Base-by-base conservation (phyloP, 441 rosid species). In the Sinapis alba region DNA sequence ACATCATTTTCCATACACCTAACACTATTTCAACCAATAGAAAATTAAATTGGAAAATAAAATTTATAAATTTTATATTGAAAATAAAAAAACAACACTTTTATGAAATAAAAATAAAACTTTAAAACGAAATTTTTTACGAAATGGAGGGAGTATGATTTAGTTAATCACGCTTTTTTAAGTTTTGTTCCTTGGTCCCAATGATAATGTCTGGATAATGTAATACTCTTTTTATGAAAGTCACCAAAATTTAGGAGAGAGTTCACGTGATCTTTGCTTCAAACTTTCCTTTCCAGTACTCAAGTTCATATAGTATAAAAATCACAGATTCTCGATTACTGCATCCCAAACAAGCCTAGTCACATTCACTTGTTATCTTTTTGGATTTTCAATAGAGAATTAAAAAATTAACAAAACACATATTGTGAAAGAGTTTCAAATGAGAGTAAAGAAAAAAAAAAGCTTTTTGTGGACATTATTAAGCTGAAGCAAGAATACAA, bases 211-310 rank as follows among this genome's bases (percentile, higher is more conserved):
- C 63, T 69, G 56, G 12, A 36, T 69, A 11, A 7, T 8, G 7
- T 16, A 9, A 16, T n/a, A 3, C 11, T 10, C 18, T 36, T 72
- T 54, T 53, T 54, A 23, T 54, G 65, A 65, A 64, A 56, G 34
- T 20, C 27, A 73, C 57, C 77, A 32, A 53, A 32, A 23, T 34
- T 2, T 23, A 21, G 56, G 59, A 20, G 54, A 36, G 16, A n/a
- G 5, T 10, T 59, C 78, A 74, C 67, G 72, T 74, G 72, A 45
- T 58, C 65, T 73, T 65, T 20, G 73, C 60, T 65, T 30, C 7
- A 18, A 38, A 57, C 21, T 30, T 71, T 50, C 41, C 43, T 24
- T 51, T 53, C 34, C 26, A 2, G 13, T 7, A 34, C 59, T 30
- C 51, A 15, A 27, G n/a, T 12, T 9, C 50, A 13, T 18, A 8